A percentile compares a stretch with the other conserved stretches of the same genome.
These are phyloP conservation scores for Myxozyma geophila DNA, from an alignment of 805 yeast genomes.

Conservation along the genomic window DNA sequence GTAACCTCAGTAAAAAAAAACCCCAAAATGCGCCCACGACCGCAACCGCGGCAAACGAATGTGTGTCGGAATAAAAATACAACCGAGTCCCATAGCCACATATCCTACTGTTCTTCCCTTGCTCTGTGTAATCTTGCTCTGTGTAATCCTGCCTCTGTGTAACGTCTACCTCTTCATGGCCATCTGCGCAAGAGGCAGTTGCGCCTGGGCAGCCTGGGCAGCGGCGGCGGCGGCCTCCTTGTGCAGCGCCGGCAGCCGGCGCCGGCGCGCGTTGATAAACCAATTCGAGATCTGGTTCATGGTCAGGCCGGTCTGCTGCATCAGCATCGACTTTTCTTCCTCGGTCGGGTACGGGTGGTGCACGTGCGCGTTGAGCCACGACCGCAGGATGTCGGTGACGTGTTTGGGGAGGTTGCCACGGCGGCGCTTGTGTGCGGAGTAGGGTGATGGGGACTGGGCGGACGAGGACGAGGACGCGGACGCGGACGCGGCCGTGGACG, in stretches of 20 bases:
- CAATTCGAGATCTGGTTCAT: slow-evolving; percentile 82
- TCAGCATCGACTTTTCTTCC: slow-evolving; percentile 70
- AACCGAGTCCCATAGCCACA: too few relatives aligned
- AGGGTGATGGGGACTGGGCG: background rate
- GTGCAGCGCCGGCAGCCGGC: slow-evolving; percentile 57
- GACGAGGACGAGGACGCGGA: slow-evolving; percentile 1
- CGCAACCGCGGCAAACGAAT: too few relatives aligned
- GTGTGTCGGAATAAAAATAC: background rate
- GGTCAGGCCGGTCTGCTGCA: slow-evolving; percentile 74
- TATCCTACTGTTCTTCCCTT: too few relatives aligned
- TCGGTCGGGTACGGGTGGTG: slow-evolving; percentile 86
- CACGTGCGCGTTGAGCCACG: slow-evolving; percentile 75
- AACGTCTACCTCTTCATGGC: background rate
- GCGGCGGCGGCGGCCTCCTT: slow-evolving; percentile 30
- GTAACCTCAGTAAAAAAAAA: too few relatives aligned
- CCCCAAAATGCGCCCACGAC: too few relatives aligned
- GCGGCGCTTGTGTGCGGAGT: slow-evolving; percentile 45
- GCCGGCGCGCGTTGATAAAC: slow-evolving; percentile 85
- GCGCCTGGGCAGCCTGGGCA: slow-evolving; percentile 8
- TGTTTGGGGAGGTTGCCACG: slow-evolving; percentile 80
- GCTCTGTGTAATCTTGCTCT: too few relatives aligned
- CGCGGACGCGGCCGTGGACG: background rate
- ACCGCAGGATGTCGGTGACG: slow-evolving; percentile 70
- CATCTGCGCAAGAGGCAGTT: background rate
- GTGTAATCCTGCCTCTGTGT: background rate